Evolutionary conservation across 371 early-diverging fungal genomes (phyloP), one percentile per base, ranked within the genome.

Genomic region (Mortierella sp.): DNA sequence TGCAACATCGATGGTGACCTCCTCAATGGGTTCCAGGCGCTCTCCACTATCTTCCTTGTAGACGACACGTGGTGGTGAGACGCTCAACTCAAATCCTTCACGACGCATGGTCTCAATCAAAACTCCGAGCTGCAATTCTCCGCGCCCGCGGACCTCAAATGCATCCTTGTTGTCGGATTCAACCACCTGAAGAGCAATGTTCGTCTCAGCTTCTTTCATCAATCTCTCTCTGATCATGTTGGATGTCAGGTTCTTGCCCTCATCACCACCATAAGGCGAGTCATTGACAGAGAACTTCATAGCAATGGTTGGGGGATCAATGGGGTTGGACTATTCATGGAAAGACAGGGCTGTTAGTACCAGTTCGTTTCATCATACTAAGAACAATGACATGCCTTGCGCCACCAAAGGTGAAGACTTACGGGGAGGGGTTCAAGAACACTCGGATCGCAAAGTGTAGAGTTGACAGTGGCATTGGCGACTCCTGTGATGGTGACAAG

Each of bases 91-190:
- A 65, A 91, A 92, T 16, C 94, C 94, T 79, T 93, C 94, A 28
- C 94, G 86, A 24, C 94, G 85, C 94, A 93, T 93, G 14, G 92
- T 92, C 83, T 93, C 94, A 51, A 92, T 92, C 54, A 93, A 78
- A 17, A 93, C 89, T 34, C 91, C 91, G 50, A 93, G 83, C 76
- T 93, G 94, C 40, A 93, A 81, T 80, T 93, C 94, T 16, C 94
- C 94, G 44, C 94, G 88, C 19, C 94, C 94, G 43, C 89, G 86
- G 43, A 93, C 92, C 78, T 93, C 94, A 68, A 91, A 88, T 13
- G 90, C 81, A 31, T 88, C 91, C 49, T 85, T 85, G 56, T 80
- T 82, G 28, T 71, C 79, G 24, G 81, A 79, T 53, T 83, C 83
- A 24, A 88, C 71, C 16, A 88, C 74, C 60, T 88, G 85, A 40